Base-by-base conservation (phyloP, 768 basidiomycete species). In the Boletus speciosus region DNA sequence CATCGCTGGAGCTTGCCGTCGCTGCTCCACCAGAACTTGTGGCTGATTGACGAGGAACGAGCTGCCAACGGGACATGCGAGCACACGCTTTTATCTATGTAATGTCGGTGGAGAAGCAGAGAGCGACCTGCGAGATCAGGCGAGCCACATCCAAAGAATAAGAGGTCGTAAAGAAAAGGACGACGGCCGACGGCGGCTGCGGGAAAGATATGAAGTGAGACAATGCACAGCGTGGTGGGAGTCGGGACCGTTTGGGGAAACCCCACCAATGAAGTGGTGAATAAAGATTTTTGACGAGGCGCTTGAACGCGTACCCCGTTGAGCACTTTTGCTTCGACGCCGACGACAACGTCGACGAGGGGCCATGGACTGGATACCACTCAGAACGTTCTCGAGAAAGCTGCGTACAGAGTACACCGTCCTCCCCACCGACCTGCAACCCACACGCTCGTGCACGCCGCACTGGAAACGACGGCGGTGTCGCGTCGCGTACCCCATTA, bases 401-500 rank as follows among this genome's bases (percentile, higher is more conserved):
- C 7, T 3, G 4, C 35, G 21, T 15, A 7, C 23, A 27, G 57
- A 63, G 16, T 64, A 68, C 45, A 2, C 41, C 19, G 11, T 36
- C 2, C 38, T 69, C 11, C 45, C 67, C 0, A 49, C 39, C 27
- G 56, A 56, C 41, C 41, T 49, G 1, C 56, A 29, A 0, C 36
- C 57, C 11, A 3, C 55, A 8, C 49, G 44, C 16, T 3, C 41
- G 12, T 45, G 48, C 31, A n/a, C 23, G 27, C 49, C 31, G 4
- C 42, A 34, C 14, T 8, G 9, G 15, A 57, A 55, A 38, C 57
- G 68, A 10, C 59, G 58, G 0, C 49, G 52, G 16, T 59, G 56
- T 52, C 57, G 62, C 8, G 5, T 57, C 25, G 49, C 59, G 35
- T 23, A 37, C 5, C 16, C 23, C 35, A n/a, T 16, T 50, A 65